Percentiles rank a stretch among this genome's conserved stretches.
phyloP scores from a whole-genome alignment of 805 yeast genomes.

The Yamadazyma kitorensis region DNA sequence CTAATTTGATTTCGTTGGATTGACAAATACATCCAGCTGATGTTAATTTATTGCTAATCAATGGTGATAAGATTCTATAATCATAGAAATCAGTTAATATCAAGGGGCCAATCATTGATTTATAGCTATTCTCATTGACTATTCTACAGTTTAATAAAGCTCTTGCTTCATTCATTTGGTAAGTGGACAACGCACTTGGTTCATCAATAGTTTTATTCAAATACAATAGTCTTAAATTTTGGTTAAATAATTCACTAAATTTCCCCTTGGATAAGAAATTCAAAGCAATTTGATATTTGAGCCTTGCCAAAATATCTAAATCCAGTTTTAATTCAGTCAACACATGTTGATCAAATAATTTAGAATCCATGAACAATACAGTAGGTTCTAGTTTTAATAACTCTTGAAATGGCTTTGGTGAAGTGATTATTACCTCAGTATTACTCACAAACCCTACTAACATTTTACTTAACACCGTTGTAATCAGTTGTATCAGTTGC shows the following conservation, averaged over 20 bases:
- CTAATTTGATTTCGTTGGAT: conserved; percentile 57
- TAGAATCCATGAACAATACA: conserved; percentile 20
- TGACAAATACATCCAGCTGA: conserved; percentile 60
- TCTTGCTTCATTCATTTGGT: conserved; percentile 37
- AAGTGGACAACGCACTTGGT: background rate
- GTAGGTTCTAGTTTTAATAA: conserved; percentile 22
- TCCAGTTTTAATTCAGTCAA: background rate
- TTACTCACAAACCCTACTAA: conserved; percentile 39
- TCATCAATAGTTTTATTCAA: conserved; percentile 25
- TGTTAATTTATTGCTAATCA: conserved; percentile 21
- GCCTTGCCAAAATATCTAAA: conserved; percentile 12
- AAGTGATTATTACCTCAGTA: conserved; percentile 20
- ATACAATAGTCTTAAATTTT: conserved; percentile 37
- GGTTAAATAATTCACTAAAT: conserved; percentile 24
- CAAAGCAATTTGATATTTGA: conserved; percentile 34
- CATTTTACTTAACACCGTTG: conserved; percentile 33
- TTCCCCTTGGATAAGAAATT: conserved; percentile 50
- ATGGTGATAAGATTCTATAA: conserved; percentile 45
- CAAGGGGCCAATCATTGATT: conserved; percentile 55
- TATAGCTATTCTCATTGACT: conserved; percentile 46
- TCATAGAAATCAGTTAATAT: conserved; percentile 60
- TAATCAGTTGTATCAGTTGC: conserved; percentile 17
- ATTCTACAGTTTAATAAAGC: conserved; percentile 49
- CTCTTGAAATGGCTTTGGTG: conserved; percentile 10
- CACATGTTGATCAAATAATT: background rate